Base-by-base conservation (phyloP, 164 flowering plant genomes). In the Buxus sempervirens region DNA sequence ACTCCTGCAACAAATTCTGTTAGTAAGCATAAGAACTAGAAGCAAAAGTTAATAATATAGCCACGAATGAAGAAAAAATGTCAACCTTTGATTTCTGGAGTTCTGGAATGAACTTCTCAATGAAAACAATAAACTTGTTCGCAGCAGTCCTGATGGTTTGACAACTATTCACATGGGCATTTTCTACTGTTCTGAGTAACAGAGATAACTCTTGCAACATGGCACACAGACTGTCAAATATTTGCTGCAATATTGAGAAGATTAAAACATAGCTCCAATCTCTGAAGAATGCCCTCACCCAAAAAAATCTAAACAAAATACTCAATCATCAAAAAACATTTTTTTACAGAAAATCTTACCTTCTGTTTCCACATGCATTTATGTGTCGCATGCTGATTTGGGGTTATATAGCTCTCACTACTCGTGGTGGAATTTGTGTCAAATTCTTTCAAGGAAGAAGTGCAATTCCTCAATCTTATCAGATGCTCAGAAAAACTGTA, bases 341-440 rank as follows among this genome's bases (percentile, higher is more conserved):
- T 60, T 60, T 20, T 8, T 27, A 48, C 13, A 19, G 45, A 60
- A 20, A 68, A 67, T 25, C 64, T 55, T 62, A 88, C 98, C 90
- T 96, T 96, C 65, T 93, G 99, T 59, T 83, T 81, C 98, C 97
- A 89, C 95, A 96, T 82, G 82, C 87, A 90, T 60, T 66, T 72
- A 36, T 78, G 62, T 54, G 68, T 74, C 51, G 73, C 80, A 71
- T 65, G 76, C 54, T 87, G 97, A 60, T 79, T 82, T 38, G 66
- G 75, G 54, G 75, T 24, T 54, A 83, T 32, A 41, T 58, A 65
- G 63, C 70, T 72, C 69, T 71, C 73, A 54, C 36, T 51, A 62
- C 9, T 62, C 62, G 45, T 18, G 51, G 71, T n/a, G 62, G 69
- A 72, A 55, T 54, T 65, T 41, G 76, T 65, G 65, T 58, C 79